These are phyloP conservation scores for Amborella trichopoda DNA, from an alignment of 164 flowering plant genomes.

Conservation along the genomic window DNA sequence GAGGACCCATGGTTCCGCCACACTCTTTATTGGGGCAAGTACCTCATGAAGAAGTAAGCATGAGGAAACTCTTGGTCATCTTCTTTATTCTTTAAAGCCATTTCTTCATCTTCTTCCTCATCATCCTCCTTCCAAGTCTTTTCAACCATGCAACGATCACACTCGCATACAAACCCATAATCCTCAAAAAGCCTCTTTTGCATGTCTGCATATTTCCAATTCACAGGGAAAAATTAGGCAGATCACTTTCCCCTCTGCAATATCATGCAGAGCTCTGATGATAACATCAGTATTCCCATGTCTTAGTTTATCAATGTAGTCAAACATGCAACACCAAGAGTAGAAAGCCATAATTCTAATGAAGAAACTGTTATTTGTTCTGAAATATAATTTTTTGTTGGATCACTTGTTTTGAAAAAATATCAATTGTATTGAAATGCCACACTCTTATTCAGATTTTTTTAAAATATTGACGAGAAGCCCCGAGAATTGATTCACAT, in stretches of 20 bases:
- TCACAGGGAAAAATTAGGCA: slow-evolving; percentile 89
- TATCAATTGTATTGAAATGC: too few relatives aligned
- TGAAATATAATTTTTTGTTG: too few relatives aligned
- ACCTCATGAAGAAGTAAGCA: slow-evolving; percentile 68
- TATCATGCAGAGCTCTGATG: slow-evolving; percentile 65
- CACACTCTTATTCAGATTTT: too few relatives aligned
- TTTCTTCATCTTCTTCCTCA: slow-evolving; percentile 12
- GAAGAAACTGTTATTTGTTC: too few relatives aligned
- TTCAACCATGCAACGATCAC: slow-evolving; percentile 86
- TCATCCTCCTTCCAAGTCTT: slow-evolving; percentile 39
- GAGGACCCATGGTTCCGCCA: slow-evolving; percentile 77
- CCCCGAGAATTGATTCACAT: too few relatives aligned
- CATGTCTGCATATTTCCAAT: slow-evolving; percentile 36
- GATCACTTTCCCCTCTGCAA: slow-evolving; percentile 64
- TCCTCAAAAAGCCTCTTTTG: slow-evolving; percentile 62
- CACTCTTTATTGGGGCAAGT: slow-evolving; percentile 56
- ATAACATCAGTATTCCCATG: slow-evolving; percentile 42
- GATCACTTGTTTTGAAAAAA: too few relatives aligned
- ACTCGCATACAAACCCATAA: slow-evolving; percentile 62
- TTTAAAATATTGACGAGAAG: too few relatives aligned
- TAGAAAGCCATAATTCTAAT: too few relatives aligned
- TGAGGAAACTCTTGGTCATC: slow-evolving; percentile 50
- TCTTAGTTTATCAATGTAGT: slow-evolving; percentile 40
- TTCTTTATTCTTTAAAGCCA: slow-evolving; percentile 14
- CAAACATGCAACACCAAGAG: slow-evolving; percentile 36